Evolutionary conservation across 345 rosid species (phyloP), one percentile per base, ranked within the genome.

Genomic region (Citrus glauca): DNA sequence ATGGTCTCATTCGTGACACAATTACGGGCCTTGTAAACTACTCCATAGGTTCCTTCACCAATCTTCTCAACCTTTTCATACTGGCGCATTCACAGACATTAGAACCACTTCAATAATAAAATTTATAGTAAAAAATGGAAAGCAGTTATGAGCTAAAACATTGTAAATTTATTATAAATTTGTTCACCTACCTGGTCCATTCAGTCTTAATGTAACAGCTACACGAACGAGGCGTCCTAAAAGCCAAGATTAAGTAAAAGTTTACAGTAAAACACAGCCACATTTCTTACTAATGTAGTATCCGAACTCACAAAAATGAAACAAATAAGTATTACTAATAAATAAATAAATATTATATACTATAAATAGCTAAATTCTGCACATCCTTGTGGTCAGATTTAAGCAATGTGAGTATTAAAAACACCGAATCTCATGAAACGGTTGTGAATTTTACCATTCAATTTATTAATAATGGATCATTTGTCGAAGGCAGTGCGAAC

Each of bases 11-110:
- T 94, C 73, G 97, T 94, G 73, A 81, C 35, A 35, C 97, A 97
- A 72, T 96, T 97, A 14, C 96, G 89, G 72, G 99, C 99, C 88
- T 96, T 96, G 77, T 96, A 96, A 61, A 96, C 99, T 66, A 96
- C 99, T 32, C 99, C 99, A 73, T 96, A 96, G 6, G 99, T 96
- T 73, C 99, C 99, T 85, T 96, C 99, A 72, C 99, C 98, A 45
- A 96, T 96, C 89, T 96, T 96, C 89, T 92, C 99, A 66, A 96
- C 98, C 83, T 96, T 96, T 94, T 94, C 99, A 64, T 94, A 96
- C 99, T 96, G 85, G 61, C 81, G 74, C 61, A 75, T 38, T 6
- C 27, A 68, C 6, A 61, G 56, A 66, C 69, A 83, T 45, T 20
- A 50, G 35, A 65, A 69, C 25, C 17, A 55, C 19, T n/a, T 60